Evolutionary conservation across 1,284 basidiomycete genomes (phyloP), one percentile per base, ranked within the genome.

Genomic region (Apiotrichum veenhuisii): DNA sequence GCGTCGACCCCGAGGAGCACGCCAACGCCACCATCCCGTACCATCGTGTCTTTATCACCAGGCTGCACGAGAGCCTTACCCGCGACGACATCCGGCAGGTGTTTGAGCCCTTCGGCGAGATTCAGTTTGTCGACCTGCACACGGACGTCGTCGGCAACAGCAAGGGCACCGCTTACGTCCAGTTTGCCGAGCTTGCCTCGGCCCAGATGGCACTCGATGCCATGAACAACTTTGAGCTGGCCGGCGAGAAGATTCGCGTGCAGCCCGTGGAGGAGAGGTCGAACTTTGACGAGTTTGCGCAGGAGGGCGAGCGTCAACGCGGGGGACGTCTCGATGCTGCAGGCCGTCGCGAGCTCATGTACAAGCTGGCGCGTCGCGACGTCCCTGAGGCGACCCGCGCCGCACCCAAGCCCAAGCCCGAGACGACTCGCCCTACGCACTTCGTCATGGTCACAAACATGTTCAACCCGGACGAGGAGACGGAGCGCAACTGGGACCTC

Each of bases 401-500:
- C 8, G n/a, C 51, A 0, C 46, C 50, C 11, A 84, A 87, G 70
- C 41, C 87, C 45, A 84, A 87, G 70, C 61, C 62, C 4, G 79
- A 84, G 1, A 87, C 89, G 84, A 85, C 38, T 46, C 58, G 67
- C 43, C 73, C 89, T 60, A 92, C 91, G 11, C 84, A 84, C 50
- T 94, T 86, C 50, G 84, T 96, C 36, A 78, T 97, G 37, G 78
- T 98, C 64, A 90, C 87, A 77, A 92, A 98, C 70, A 97, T 98
- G 91, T 98, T 99, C 75, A 82, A 93, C 73, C 91, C 95, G 12
- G 92, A 91, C 78, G 90, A 97, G 89, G 96, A 98, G 82, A 94
- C 90, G 22, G 95, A 95, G 64, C 83, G 83, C 33, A 90, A 96
- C 69, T 99, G 95, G 96, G 92, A 98, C 73, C 87, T 85, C 60